phyloP scores from a whole-genome alignment of 345 rosid species.

The Heritiera fomes region DNA sequence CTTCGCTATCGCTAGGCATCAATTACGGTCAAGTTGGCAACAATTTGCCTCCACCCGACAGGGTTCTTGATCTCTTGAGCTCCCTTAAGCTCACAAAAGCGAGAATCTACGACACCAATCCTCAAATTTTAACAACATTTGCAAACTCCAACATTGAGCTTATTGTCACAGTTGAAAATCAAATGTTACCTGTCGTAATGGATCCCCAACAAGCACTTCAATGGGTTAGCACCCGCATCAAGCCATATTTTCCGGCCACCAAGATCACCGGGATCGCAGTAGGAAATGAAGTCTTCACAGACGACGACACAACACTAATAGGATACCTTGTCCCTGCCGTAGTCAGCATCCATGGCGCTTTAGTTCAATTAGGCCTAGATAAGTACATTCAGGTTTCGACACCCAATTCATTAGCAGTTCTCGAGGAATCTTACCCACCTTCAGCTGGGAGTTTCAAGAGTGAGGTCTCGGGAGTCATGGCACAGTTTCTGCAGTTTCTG shows the following conservation, averaged over 20 bases:
- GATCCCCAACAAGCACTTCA: constrained; percentile 81
- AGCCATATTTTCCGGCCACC: constrained; percentile 71
- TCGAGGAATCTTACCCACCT: constrained; percentile 80
- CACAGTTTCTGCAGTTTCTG: constrained; percentile 61
- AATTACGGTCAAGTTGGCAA: constrained; percentile 90
- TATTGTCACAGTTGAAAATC: constrained; percentile 76
- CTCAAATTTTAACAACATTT: constrained; percentile 69
- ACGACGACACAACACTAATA: constrained; percentile 44
- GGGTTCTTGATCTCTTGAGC: constrained; percentile 63
- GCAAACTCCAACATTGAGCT: constrained; percentile 71
- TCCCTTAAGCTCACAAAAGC: constrained; percentile 64
- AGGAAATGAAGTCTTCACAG: constrained; percentile 75
- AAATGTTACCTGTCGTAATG: constrained; percentile 53
- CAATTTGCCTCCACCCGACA: constrained; percentile 72
- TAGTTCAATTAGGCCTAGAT: constrained; percentile 70
- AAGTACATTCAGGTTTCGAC: constrained; percentile 72
- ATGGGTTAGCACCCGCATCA: constrained; percentile 68
- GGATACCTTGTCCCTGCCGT: constrained; percentile 76
- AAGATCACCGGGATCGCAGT: constrained; percentile 69
- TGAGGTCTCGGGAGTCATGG: constrained; percentile 54
- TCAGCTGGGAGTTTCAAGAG: constrained; percentile 77
- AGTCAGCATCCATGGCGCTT: constrained; percentile 68
- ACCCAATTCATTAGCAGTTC: constrained; percentile 70
- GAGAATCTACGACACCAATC: constrained; percentile 88
- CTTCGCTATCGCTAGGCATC: constrained; percentile 70